These are phyloP conservation scores for Serendipita vermifera DNA, from an alignment of 768 basidiomycete species.

Conservation along the genomic window DNA sequence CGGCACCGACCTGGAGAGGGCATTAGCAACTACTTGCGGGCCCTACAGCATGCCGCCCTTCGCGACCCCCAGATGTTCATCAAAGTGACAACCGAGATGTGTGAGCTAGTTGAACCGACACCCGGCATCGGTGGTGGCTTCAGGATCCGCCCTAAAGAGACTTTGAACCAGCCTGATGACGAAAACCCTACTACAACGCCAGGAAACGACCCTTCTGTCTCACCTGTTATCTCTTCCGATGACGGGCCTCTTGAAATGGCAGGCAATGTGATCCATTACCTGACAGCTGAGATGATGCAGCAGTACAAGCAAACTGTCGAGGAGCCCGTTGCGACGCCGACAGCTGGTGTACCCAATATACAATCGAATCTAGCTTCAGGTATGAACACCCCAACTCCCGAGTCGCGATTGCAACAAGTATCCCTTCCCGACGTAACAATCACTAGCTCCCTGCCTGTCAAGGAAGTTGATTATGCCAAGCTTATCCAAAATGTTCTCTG, in stretches of 20 bases:
- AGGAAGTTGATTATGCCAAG: not conserved
- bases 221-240: not conserved
- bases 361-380: not conserved
- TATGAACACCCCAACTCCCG: not conserved
- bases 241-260: conserved; percentile 15
- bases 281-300: conserved; percentile 57
- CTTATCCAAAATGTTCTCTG: conserved; percentile 34
- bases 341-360: too few species aligned
- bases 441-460: not conserved
- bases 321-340: not conserved
- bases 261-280: conserved; percentile 38
- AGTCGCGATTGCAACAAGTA: conserved; percentile 13
- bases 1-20: conserved; percentile 48
- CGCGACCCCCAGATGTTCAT: conserved; percentile 71
- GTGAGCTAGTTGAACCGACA: conserved; percentile 58
- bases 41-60: conserved; percentile 63
- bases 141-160: conserved; percentile 41
- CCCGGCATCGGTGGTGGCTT: conserved; percentile 34
- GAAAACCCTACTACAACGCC: conserved; percentile 15
- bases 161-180: conserved; percentile 13
- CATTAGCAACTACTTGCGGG: conserved; percentile 56
- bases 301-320: conserved; percentile 31
- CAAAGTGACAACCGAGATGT: conserved; percentile 53
- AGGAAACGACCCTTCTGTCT: not conserved
- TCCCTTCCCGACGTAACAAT: not conserved